A percentile compares a stretch with the other conserved stretches of the same genome.
Evolutionary conservation across 129 eudicot species (phyloP).

Genomic region (Helianthus annuus): HanXRQr2.0-SUNRISE NC_035445.2:155956681-155957180

Average conservation of each 20-base stretch:
- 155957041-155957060: constrained; percentile 39
- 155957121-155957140: constrained; percentile 31
- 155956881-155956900: constrained; percentile 32
- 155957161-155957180: background rate
- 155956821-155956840: background rate
- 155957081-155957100: constrained; percentile 37
- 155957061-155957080: constrained; percentile 19
- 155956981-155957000: constrained; percentile 1
- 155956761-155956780: constrained; percentile 2
- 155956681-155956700: background rate
- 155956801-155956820: constrained; percentile 28
- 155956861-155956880: constrained; percentile 43
- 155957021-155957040: constrained; percentile 30
- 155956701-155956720: constrained; percentile 1
- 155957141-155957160: constrained; percentile 29
- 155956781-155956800: constrained; percentile 8
- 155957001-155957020: constrained; percentile 27
- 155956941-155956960: background rate
- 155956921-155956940: constrained; percentile 37
- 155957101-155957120: constrained; percentile 45
- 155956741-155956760: constrained; percentile 6
- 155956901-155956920: constrained; percentile 44
- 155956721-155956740: constrained; percentile 15
- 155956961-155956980: constrained; percentile 49
- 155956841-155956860: constrained; percentile 37